These are phyloP conservation scores for Lachancea lanzarotensis DNA, from an alignment of 805 yeast species.

Conservation along the genomic window DNA sequence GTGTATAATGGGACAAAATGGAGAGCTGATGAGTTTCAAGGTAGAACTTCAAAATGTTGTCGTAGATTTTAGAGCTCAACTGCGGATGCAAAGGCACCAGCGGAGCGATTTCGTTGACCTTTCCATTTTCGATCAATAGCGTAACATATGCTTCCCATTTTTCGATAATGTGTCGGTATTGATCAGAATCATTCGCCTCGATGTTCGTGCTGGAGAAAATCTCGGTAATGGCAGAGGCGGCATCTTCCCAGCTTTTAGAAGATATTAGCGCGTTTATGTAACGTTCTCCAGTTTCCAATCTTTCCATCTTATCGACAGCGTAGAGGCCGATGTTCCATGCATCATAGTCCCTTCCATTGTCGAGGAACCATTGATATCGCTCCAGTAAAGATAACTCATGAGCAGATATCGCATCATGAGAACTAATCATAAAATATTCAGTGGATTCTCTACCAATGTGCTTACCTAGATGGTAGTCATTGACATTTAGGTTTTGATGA, in stretches of 20 bases:
- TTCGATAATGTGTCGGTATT: slow-evolving; percentile 23
- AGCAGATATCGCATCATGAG: slow-evolving; percentile 74
- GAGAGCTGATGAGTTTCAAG: slow-evolving; percentile 32
- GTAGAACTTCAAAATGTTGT: slow-evolving; percentile 42
- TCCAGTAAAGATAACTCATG: slow-evolving; percentile 65
- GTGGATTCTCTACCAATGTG: slow-evolving; percentile 37
- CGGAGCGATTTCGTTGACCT: slow-evolving; percentile 42
- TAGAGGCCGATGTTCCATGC: slow-evolving; percentile 77
- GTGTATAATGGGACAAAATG: slow-evolving; percentile 39
- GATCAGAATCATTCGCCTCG: slow-evolving; percentile 17
- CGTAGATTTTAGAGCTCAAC: slow-evolving; percentile 38
- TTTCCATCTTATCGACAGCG: slow-evolving; percentile 42
- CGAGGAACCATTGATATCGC: slow-evolving; percentile 64
- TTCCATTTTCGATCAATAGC: slow-evolving; percentile 44
- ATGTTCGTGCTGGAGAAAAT: slow-evolving; percentile 31
- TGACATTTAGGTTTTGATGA: slow-evolving; percentile 55
- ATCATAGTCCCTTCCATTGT: slow-evolving; percentile 45
- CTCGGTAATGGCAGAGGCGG: slow-evolving; percentile 43
- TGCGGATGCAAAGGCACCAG: slow-evolving; percentile 47
- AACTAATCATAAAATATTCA: slow-evolving; percentile 64
- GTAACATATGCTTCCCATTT: slow-evolving; percentile 65
- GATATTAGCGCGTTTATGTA: slow-evolving; percentile 36
- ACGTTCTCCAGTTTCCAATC: slow-evolving; percentile 55
- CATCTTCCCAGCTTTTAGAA: slow-evolving; percentile 44
- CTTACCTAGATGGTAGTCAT: slow-evolving; percentile 69